phyloP scores from a whole-genome alignment of 73 alveolate genomes.

The Paramecium sexaurelia region DNA sequence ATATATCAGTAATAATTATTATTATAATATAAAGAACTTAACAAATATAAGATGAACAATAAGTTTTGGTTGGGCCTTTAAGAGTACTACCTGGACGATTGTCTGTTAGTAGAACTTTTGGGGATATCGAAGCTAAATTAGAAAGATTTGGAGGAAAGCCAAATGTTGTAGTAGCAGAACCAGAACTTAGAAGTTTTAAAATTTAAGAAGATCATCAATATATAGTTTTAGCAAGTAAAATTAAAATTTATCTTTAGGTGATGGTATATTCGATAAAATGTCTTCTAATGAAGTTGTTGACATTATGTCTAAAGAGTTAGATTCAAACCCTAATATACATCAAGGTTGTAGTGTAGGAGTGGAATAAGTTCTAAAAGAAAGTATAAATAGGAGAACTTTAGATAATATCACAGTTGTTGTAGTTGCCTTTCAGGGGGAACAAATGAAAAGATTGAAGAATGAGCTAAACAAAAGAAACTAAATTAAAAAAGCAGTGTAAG shows the following conservation, averaged over 20 bases:
- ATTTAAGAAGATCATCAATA: conserved; percentile 81
- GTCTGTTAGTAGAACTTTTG: conserved; percentile 93
- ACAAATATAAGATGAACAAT: background rate
- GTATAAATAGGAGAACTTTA: conserved; percentile 89
- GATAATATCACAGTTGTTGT: conserved; percentile 97
- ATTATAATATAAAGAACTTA: background rate
- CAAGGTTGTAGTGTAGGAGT: conserved; percentile 90
- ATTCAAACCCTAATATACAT: conserved; percentile 75
- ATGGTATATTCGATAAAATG: conserved; percentile 97
- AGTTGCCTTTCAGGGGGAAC: conserved; percentile 74
- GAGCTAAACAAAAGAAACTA: background rate
- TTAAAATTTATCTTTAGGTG: conserved; percentile 70
- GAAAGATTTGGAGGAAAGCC: conserved; percentile 95
- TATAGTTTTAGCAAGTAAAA: conserved; percentile 71
- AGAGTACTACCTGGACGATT: conserved; percentile 98
- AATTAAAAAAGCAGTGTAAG: background rate
- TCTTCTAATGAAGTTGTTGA: conserved; percentile 91
- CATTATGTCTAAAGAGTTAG: conserved; percentile 69
- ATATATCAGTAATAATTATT: conserved; percentile 71
- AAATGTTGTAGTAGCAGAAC: conserved; percentile 92
- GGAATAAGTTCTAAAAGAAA: conserved; percentile 90
- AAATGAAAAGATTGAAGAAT: background rate
- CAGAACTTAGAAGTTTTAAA: conserved; percentile 90
- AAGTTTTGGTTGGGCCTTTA: conserved; percentile 85
- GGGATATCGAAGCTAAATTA: conserved; percentile 96